These are phyloP conservation scores for Rhizomucor miehei DNA, from an alignment of 371 early-diverging fungal genomes.

Conservation along the genomic window DNA sequence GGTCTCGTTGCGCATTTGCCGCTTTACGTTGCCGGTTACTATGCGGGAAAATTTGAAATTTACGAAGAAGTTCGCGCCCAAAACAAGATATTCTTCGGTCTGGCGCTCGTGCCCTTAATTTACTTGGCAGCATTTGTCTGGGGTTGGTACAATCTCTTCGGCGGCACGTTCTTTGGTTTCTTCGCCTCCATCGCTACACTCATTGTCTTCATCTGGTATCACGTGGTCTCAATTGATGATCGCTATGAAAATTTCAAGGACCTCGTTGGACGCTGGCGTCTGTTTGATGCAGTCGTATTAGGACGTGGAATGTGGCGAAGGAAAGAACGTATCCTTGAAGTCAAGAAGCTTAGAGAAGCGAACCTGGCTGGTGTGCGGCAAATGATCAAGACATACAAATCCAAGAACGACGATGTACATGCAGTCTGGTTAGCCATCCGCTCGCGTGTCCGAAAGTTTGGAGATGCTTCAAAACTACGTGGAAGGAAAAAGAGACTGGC, in stretches of 20 bases:
- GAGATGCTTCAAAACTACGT: constrained; percentile 24
- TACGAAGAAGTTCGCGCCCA: constrained; percentile 59
- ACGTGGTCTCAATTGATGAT: constrained; percentile 44
- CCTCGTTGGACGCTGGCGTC: constrained; percentile 43
- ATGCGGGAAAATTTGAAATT: constrained; percentile 45
- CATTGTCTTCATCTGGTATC: constrained; percentile 46
- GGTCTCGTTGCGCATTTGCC: constrained; percentile 53
- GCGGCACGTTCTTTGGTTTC: constrained; percentile 42
- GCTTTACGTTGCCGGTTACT: constrained; percentile 48
- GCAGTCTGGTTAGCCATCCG: constrained; percentile 34
- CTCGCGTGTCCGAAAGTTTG: constrained; percentile 28
- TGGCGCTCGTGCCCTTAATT: constrained; percentile 38
- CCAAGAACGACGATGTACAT: constrained; percentile 32
- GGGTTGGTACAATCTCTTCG: constrained; percentile 42
- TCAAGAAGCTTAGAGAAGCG: constrained; percentile 33
- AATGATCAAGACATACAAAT: constrained; percentile 30
- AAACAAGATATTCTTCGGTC: constrained; percentile 49
- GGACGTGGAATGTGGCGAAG: constrained; percentile 49
- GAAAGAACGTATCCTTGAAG: constrained; percentile 36
- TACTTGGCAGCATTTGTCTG: constrained; percentile 40
- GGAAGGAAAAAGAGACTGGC: constrained; percentile 30
- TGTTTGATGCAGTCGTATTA: constrained; percentile 50
- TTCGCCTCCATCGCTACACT: constrained; percentile 36
- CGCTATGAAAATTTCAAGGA: constrained; percentile 49
- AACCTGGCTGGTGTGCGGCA: constrained; percentile 26